phyloP scores from a whole-genome alignment of 805 yeast genomes.

The Yarrowia sp. region DNA sequence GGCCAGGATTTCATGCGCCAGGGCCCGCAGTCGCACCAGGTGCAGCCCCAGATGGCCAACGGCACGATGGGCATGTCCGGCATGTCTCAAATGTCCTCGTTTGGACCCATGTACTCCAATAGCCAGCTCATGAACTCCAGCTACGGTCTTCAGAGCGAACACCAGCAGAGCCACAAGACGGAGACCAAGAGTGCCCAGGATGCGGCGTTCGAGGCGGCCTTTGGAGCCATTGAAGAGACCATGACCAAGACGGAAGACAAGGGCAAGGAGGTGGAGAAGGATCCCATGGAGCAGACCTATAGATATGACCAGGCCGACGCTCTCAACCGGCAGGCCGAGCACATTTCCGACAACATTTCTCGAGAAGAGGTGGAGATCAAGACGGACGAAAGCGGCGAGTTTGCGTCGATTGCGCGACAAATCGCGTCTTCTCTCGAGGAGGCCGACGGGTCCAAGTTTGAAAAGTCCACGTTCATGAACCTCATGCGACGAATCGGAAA shows the following conservation, averaged over 20 bases:
- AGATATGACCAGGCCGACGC: conserved; percentile 21
- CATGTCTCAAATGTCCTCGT: not conserved
- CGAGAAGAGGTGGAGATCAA: conserved; percentile 42
- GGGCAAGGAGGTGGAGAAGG: conserved; percentile 29
- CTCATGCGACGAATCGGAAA: conserved; percentile 46
- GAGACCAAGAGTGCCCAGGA: conserved; percentile 40
- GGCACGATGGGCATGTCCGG: conserved; percentile 25
- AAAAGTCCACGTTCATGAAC: conserved; percentile 45
- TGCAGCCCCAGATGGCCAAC: conserved; percentile 30
- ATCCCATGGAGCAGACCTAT: conserved; percentile 19
- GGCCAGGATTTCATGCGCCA: conserved; percentile 28
- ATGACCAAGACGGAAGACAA: conserved; percentile 11
- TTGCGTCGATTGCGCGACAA: conserved; percentile 35
- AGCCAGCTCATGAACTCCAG: conserved; percentile 26
- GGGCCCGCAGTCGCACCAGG: conserved; percentile 21
- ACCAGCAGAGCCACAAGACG: conserved; percentile 43
- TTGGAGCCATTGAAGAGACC: conserved; percentile 43
- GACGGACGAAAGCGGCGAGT: conserved; percentile 42
- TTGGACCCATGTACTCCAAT: conserved; percentile 38
- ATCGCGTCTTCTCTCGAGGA: conserved; percentile 32
- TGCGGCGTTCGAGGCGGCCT: conserved; percentile 44
- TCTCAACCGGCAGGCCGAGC: conserved; percentile 20
- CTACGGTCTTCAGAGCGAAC: conserved; percentile 42
- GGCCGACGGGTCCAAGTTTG: conserved; percentile 42
- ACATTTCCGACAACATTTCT: conserved; percentile 3